These are phyloP conservation scores for Carex parvula DNA, from an alignment of 176 grass and related monocot species.

Conservation along the genomic window DNA sequence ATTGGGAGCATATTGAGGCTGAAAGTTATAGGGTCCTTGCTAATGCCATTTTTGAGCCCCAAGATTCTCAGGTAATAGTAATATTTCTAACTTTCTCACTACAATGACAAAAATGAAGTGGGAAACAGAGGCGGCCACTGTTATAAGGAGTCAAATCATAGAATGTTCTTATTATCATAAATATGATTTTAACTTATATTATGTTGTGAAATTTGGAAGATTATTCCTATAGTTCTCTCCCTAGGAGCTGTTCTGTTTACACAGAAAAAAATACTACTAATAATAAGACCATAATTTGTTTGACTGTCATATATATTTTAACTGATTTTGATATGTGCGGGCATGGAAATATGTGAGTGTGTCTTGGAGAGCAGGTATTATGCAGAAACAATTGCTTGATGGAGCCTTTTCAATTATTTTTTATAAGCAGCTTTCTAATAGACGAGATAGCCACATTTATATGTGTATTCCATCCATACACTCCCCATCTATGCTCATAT, in stretches of 20 bases:
- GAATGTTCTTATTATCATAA: neutral
- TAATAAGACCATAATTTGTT: constrained; percentile 2
- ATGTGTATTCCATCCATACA: neutral
- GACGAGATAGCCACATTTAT: neutral
- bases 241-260: neutral
- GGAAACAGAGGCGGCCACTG: neutral
- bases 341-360: neutral
- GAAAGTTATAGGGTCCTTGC: constrained; percentile 52
- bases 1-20: constrained; percentile 84
- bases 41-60: constrained; percentile 41
- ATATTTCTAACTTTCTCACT: neutral
- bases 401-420: neutral
- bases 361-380: neutral
- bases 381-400: neutral
- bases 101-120: neutral
- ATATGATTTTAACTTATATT: neutral
- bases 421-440: neutral
- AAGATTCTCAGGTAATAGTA: constrained; percentile 38
- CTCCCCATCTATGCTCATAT: no score
- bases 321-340: neutral
- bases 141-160: neutral
- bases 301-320: neutral
- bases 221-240: neutral
- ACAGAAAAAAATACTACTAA: neutral
- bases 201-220: neutral